phyloP scores from a whole-genome alignment of 2,329 filamentous ascomycete genomes.

The Monilinia aucupariae region DNA sequence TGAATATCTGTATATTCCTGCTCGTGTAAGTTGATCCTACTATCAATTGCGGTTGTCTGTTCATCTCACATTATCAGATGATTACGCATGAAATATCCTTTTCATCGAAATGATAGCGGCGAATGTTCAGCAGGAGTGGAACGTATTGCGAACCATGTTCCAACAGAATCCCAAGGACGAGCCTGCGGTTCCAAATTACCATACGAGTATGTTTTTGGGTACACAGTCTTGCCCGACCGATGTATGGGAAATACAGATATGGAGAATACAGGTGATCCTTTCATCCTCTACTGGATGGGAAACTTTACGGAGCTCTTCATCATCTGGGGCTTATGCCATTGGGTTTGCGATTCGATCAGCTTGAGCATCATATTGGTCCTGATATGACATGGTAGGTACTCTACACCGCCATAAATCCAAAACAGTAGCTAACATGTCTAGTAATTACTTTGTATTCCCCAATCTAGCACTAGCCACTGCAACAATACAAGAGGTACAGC shows the following conservation, averaged over 20 bases:
- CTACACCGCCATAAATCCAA: neutral
- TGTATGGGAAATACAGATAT: no score
- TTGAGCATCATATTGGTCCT: constrained; percentile 57
- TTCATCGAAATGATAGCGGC: neutral
- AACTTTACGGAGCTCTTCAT: constrained; percentile 69
- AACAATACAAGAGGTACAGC: constrained; percentile 64
- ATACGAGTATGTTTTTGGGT: constrained; percentile 60
- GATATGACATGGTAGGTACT: constrained; percentile 71
- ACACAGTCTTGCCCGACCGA: constrained; percentile 42
- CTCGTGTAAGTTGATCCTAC: constrained; percentile 46
- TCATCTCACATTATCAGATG: constrained; percentile 36
- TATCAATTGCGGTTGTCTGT: constrained; percentile 10
- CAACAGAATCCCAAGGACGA: constrained; percentile 63
- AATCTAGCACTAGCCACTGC: constrained; percentile 50
- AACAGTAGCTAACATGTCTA: constrained; percentile 53
- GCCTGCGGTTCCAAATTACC: constrained; percentile 52
- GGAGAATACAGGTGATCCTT: constrained; percentile 39
- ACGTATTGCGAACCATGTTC: constrained; percentile 70
- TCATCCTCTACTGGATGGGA: constrained; percentile 44
- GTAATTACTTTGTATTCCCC: constrained; percentile 56
- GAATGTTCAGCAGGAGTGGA: constrained; percentile 51
- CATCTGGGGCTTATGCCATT: constrained; percentile 77
- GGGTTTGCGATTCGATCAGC: constrained; percentile 57
- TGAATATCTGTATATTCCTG: constrained; percentile 72
- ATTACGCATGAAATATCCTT: constrained; percentile 39